phyloP scores from a whole-genome alignment of 1,139 yeast genomes.

The Suhomyces choctaworum region DNA sequence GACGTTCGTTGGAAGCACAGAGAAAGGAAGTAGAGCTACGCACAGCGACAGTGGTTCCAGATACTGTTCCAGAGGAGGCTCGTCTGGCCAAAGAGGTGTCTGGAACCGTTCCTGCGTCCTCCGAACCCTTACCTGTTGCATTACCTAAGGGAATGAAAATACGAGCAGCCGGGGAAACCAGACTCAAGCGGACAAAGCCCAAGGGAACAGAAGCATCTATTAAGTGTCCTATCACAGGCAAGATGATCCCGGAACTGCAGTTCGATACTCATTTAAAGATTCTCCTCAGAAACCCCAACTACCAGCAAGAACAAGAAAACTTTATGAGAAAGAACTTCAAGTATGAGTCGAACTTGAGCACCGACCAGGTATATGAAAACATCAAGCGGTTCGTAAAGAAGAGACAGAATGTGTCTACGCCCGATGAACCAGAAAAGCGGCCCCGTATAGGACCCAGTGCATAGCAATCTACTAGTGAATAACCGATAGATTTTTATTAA shows the following conservation, averaged over 20 bases:
- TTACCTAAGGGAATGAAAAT: slow-evolving; percentile 66
- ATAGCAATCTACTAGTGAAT: slow-evolving; percentile 1
- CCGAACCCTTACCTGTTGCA: slow-evolving; percentile 7
- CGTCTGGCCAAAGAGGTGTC: neutral
- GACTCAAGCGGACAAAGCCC: slow-evolving; percentile 41
- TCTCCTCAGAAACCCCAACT: slow-evolving; percentile 76
- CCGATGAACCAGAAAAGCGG: slow-evolving; percentile 13
- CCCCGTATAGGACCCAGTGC: slow-evolving; percentile 10
- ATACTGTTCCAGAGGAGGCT: neutral
- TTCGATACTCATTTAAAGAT: slow-evolving; percentile 74
- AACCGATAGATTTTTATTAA: slow-evolving; percentile 12
- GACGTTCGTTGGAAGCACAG: slow-evolving; percentile 55
- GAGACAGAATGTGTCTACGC: slow-evolving; percentile 17
- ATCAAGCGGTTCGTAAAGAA: slow-evolving; percentile 60
- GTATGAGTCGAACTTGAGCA: slow-evolving; percentile 59
- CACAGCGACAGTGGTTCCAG: slow-evolving; percentile 4
- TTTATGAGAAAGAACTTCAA: slow-evolving; percentile 63
- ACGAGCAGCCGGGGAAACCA: slow-evolving; percentile 66
- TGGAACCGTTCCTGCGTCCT: neutral
- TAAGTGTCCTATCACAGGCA: slow-evolving; percentile 73
- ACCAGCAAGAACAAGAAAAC: slow-evolving; percentile 66
- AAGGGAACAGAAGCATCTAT: slow-evolving; percentile 37
- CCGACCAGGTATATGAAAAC: slow-evolving; percentile 73
- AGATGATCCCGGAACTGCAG: slow-evolving; percentile 65
- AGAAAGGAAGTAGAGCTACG: slow-evolving; percentile 21